Percentiles rank a stretch among this genome's conserved stretches.
Evolutionary conservation across 176 grass and related monocot species (phyloP).

Genomic region (Bonia amplexicaulis): DNA sequence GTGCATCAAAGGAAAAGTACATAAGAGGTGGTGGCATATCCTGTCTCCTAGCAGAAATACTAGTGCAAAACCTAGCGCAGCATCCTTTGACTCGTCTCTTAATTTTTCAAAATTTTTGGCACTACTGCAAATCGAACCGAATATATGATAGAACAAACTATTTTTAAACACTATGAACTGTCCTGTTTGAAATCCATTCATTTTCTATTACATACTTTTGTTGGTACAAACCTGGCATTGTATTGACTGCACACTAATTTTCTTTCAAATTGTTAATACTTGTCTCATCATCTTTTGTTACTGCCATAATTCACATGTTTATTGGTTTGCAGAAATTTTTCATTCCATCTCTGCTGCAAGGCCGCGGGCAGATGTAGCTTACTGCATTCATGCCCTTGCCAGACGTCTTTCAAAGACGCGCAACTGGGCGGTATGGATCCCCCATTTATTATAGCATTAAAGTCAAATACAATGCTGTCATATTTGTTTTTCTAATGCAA

Average conservation of each 20-base stretch:
- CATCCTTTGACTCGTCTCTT: not conserved
- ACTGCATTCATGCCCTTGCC: conserved; percentile 98
- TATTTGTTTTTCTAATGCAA: not conserved
- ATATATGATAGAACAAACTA: not conserved
- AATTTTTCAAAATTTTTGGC: not conserved
- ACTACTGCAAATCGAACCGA: not conserved
- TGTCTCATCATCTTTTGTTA: not conserved
- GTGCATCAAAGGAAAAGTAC: conserved; percentile 90
- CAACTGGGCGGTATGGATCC: conserved; percentile 80
- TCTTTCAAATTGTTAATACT: not conserved
- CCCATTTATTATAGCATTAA: not conserved
- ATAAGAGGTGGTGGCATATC: conserved; percentile 58
- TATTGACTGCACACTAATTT: not conserved
- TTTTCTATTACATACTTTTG: not conserved
- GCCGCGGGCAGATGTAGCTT: conserved; percentile 94
- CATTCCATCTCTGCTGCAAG: conserved; percentile 93
- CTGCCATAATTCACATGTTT: not conserved
- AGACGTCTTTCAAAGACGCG: conserved; percentile 94
- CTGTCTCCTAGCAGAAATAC: not conserved
- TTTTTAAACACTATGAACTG: not conserved
- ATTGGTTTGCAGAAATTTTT: conserved; percentile 83
- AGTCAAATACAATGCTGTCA: not conserved
- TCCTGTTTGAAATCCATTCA: not conserved
- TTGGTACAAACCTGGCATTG: not conserved
- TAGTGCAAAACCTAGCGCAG: not conserved